Percentiles rank a stretch among this genome's conserved stretches.
Evolutionary conservation across 257 asterid species (phyloP).

Genomic region (Scutellaria barbata): DNA sequence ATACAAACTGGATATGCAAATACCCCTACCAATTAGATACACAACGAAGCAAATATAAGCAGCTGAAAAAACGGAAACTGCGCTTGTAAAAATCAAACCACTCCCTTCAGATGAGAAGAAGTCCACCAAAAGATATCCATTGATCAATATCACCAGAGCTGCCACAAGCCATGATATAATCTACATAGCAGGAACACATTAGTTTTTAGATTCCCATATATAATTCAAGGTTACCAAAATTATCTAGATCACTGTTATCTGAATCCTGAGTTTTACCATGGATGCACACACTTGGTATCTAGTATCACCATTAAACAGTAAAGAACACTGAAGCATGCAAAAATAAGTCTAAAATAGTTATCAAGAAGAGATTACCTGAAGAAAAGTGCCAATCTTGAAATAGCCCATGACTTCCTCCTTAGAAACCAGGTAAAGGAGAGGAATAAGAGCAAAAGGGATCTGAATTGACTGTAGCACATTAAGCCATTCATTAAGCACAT

Average conservation of each 20-base stretch:
- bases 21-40: constrained; percentile 60
- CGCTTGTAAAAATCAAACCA: constrained; percentile 48
- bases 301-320: background rate
- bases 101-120: constrained; percentile 62
- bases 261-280: too few species aligned
- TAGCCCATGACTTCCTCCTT: constrained; percentile 85
- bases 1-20: constrained; percentile 41
- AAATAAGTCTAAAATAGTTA: background rate
- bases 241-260: too few species aligned
- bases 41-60: constrained; percentile 58
- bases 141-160: constrained; percentile 65
- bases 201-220: background rate
- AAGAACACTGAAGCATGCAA: background rate
- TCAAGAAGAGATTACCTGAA: constrained; percentile 54
- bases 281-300: too few species aligned
- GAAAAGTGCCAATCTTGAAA: constrained; percentile 64
- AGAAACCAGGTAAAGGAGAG: constrained; percentile 74
- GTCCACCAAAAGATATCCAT: constrained; percentile 71
- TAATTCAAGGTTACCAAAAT: too few species aligned
- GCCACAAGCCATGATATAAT: constrained; percentile 70
- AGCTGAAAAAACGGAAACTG: constrained; percentile 49
- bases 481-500: constrained; percentile 80
- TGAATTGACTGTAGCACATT: constrained; percentile 81
- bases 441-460: constrained; percentile 83
- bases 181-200: constrained; percentile 41